phyloP scores from a whole-genome alignment of 1,284 basidiomycete species.

The Somion occarium region DNA sequence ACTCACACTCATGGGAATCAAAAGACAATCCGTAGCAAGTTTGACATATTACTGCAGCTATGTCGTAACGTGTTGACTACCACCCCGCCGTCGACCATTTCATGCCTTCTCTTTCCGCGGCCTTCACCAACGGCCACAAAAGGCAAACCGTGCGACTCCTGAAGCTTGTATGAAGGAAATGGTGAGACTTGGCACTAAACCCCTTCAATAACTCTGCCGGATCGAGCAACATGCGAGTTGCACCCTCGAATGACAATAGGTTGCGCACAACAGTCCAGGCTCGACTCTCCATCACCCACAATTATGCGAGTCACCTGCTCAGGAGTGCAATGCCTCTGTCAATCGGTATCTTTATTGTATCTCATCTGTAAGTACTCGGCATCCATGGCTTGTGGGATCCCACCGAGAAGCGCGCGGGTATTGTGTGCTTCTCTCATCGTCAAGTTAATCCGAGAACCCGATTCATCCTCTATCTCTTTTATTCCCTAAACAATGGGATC shows the following conservation, averaged over 20 bases:
- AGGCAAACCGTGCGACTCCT: neutral
- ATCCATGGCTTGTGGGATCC: neutral
- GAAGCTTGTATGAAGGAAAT: too few relatives aligned
- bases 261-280: neutral
- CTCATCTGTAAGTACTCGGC: neutral
- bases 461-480: neutral
- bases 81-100: too few relatives aligned
- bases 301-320: neutral
- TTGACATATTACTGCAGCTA: too few relatives aligned
- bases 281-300: neutral
- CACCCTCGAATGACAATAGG: neutral
- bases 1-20: constrained; percentile 23
- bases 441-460: neutral
- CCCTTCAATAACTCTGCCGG: neutral
- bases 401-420: neutral
- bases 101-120: neutral
- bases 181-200: neutral
- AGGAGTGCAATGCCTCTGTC: neutral
- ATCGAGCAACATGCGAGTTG: neutral
- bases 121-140: neutral
- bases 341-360: neutral
- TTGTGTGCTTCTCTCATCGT: neutral
- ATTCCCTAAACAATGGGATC: neutral
- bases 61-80: too few relatives aligned
- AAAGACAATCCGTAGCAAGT: too few relatives aligned